Conservation (phyloP, 805 yeast species). For the Kodamaea jinghongensis region DNA sequence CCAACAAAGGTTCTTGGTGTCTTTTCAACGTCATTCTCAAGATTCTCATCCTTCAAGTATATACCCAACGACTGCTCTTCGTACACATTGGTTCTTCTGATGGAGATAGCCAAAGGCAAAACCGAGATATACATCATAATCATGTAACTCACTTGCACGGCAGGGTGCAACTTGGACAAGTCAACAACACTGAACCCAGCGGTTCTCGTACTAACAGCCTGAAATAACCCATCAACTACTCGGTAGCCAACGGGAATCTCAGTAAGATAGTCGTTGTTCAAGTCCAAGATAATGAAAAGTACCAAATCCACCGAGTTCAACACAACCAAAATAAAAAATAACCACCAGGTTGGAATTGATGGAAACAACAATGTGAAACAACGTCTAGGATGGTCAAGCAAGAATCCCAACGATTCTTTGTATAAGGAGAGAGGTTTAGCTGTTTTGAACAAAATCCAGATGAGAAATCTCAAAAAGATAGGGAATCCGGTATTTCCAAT, state of each 20-base stretch:
- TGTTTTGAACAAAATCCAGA: slow-evolving; percentile 73
- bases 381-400: slow-evolving; percentile 94
- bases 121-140: slow-evolving; percentile 99
- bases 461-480: slow-evolving; percentile 68
- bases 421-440: slow-evolving; percentile 62
- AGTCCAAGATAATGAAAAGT: slow-evolving; percentile 75
- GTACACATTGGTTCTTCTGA: slow-evolving; percentile 94
- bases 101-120: slow-evolving; percentile 91
- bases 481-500: slow-evolving; percentile 97
- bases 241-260: slow-evolving; percentile 63
- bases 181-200: slow-evolving; percentile 84
- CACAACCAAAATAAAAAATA: slow-evolving; percentile 66
- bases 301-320: slow-evolving; percentile 78
- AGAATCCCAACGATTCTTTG: slow-evolving; percentile 77
- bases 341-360: slow-evolving; percentile 93
- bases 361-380: slow-evolving; percentile 94
- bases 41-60: slow-evolving; percentile 45
- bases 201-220: slow-evolving; percentile 89
- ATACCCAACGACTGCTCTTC: slow-evolving; percentile 97
- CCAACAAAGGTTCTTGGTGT: slow-evolving; percentile 67
- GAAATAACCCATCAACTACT: slow-evolving; percentile 80
- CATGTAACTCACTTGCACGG: slow-evolving; percentile 89
- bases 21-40: slow-evolving; percentile 33
- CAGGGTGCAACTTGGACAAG: slow-evolving; percentile 72
- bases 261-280: slow-evolving; percentile 46